These are phyloP conservation scores for Arabidopsis suecica DNA, from an alignment of 345 rosid genomes.

Conservation along the genomic window DNA sequence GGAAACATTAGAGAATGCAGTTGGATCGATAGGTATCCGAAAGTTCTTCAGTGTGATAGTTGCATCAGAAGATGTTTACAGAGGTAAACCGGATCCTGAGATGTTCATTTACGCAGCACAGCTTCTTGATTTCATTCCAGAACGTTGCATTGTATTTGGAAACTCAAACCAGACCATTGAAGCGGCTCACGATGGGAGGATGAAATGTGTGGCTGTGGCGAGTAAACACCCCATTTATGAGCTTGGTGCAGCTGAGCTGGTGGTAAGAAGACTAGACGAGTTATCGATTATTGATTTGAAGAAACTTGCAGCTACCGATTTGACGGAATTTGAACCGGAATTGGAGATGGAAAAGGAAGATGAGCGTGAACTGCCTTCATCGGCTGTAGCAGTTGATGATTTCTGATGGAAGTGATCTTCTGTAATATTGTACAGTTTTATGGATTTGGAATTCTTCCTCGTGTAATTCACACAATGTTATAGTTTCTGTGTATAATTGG, in stretches of 20 bases:
- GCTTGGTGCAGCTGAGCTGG: constrained; percentile 93
- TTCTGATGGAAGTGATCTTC: constrained; percentile 60
- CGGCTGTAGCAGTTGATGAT: constrained; percentile 65
- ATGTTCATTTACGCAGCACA: constrained; percentile 89
- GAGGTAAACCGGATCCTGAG: constrained; percentile 98
- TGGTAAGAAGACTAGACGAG: constrained; percentile 80
- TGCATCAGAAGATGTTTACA: constrained; percentile 87
- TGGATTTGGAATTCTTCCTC: constrained; percentile 35
- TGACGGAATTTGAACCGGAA: constrained; percentile 70
- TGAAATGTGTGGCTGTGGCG: constrained; percentile 98
- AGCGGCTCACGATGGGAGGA: constrained; percentile 91
- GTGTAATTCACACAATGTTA: constrained; percentile 17
- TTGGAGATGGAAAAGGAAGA: constrained; percentile 77
- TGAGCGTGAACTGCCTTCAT: constrained; percentile 51
- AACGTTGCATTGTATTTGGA: constrained; percentile 95
- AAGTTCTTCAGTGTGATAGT: constrained; percentile 73
- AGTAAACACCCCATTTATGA: constrained; percentile 92
- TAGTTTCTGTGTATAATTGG: constrained; percentile 48
- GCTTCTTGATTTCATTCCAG: constrained; percentile 84
- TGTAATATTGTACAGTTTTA: constrained; percentile 60
- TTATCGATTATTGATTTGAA: constrained; percentile 90
- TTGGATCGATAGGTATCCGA: constrained; percentile 64
- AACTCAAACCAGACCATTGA: constrained; percentile 91
- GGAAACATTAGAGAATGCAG: constrained; percentile 73
- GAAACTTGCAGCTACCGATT: constrained; percentile 82